Conservation (phyloP, 192 early-diverging fungal genomes). For the Backusella parvicylindrica region DNA sequence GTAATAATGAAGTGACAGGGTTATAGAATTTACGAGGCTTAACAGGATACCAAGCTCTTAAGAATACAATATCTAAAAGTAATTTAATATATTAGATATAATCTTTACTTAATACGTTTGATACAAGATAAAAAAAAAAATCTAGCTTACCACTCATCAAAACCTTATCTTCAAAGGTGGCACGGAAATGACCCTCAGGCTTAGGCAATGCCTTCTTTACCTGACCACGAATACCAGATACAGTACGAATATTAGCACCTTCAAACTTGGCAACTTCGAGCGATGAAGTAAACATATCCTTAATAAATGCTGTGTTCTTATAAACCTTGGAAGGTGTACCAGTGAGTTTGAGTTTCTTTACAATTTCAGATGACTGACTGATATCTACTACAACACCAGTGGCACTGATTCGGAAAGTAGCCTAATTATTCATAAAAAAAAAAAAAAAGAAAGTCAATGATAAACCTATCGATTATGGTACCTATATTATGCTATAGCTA, state of each 20-base stretch:
- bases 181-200: conserved; percentile 89
- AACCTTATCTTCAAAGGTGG: conserved; percentile 98
- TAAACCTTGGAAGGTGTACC: conserved; percentile 92
- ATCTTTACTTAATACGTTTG: neutral
- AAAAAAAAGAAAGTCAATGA: neutral
- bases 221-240: conserved; percentile 96
- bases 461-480: neutral
- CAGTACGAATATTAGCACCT: conserved; percentile 93
- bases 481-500: neutral
- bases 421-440: conserved; percentile 13
- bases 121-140: neutral
- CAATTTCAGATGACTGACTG: conserved; percentile 88
- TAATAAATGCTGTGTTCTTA: conserved; percentile 97
- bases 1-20: conserved; percentile 90
- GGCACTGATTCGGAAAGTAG: conserved; percentile 89
- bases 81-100: conserved; percentile 5
- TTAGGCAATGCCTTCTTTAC: conserved; percentile 88
- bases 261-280: conserved; percentile 99
- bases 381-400: conserved; percentile 96
- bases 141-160: conserved; percentile 74
- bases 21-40: conserved; percentile 97
- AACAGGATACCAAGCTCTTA: conserved; percentile 95
- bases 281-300: conserved; percentile 96
- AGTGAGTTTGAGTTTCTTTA: conserved; percentile 99
- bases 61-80: conserved; percentile 87